Conservation (phyloP, 371 early-diverging fungal species). For the Haplosporangium sp. region DNA sequence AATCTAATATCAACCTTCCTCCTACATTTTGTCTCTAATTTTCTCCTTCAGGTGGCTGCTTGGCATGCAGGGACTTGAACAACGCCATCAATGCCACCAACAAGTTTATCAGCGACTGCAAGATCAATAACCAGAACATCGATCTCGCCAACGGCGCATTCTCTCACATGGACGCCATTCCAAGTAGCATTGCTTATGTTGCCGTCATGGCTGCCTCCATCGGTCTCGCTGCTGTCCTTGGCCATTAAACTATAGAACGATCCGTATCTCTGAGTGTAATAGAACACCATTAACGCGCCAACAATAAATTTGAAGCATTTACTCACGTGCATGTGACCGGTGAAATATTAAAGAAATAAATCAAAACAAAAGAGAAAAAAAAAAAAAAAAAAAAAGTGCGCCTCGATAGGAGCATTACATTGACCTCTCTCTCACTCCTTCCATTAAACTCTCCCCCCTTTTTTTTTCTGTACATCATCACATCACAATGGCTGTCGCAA, state of each 20-base stretch:
- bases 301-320: background rate
- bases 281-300: too few relatives aligned
- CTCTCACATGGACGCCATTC: background rate
- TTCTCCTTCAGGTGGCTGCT: conserved; percentile 18
- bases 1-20: too few relatives aligned
- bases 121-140: conserved; percentile 14
- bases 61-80: conserved; percentile 25
- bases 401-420: background rate
- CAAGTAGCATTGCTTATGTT: conserved; percentile 4
- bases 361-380: background rate
- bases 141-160: conserved; percentile 16
- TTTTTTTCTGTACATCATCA: background rate
- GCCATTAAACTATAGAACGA: background rate
- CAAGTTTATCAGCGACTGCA: conserved; percentile 41
- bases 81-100: conserved; percentile 23
- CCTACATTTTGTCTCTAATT: background rate
- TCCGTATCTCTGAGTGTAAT: background rate
- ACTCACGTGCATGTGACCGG: background rate
- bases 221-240: conserved; percentile 7
- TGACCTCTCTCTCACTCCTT: background rate
- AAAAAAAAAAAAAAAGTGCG: background rate
- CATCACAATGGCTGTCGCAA: conserved; percentile 40
- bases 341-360: background rate
- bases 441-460: background rate
- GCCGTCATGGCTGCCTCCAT: conserved; percentile 1